Evolutionary conservation across 371 early-diverging fungal species (phyloP), one percentile per base, ranked within the genome.

Genomic region (Lichtheimia ramosa): DNA sequence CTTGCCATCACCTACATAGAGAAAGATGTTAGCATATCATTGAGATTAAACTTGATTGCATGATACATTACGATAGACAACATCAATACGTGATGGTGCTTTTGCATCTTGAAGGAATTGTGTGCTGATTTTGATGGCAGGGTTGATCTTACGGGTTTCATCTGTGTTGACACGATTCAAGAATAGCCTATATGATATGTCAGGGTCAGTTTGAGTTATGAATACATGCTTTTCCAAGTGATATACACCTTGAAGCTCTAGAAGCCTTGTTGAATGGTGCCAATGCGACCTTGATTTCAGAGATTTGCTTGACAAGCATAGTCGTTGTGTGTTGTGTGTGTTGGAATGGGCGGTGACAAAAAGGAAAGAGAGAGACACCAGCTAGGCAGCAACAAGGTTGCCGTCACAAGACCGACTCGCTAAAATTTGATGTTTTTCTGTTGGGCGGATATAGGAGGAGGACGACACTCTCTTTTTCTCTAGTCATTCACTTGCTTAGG

Each of bases 111-210:
- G 66, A 51, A 83, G 71, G 12, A 83, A 63, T 14, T 68, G 58
- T 15, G 83, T 82, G 20, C 67, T 62, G 43, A 86, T 79, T 59
- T 83, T 86, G 28, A 86, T 67, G 10, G 78, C 62, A 0, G 86
- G 84, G 63, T 83, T 86, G 23, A 72, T 65, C 61, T 77, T 77
- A 16, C 77, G 69, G 16, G 84, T 63, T 56, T 72, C 72, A 59
- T 75, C 74, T 20, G 86, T 83, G 48, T 76, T 73, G 59, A 86
- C 71, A 40, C 83, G 81, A 58, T 82, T 81, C 46, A 86, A 69
- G 56, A 86, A 83, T 56, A 86, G 73, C 71, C 86, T 86, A 63
- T 16, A 27, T 16, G 20, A 48, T 52, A 16, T 6, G 24, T 18
- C 3, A 15, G 12, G 14, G 10, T 46, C 56, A 34, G 20, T 3